Base-by-base conservation (phyloP, 371 early-diverging fungal species). In the Homolaphlyctis polyrhiza region DNA sequence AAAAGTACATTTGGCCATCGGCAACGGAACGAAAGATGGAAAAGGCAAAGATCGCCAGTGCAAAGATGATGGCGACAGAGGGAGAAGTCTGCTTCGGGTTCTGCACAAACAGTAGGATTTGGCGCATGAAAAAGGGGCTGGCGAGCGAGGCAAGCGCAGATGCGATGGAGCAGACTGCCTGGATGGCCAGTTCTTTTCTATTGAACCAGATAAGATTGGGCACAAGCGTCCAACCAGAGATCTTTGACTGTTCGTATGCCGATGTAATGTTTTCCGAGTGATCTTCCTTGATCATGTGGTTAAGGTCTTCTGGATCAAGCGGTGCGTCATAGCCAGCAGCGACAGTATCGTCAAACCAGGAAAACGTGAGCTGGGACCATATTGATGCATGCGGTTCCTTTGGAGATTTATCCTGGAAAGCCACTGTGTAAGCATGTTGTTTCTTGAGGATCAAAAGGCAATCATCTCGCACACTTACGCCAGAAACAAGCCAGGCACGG, bases 1-100 rank as follows among this genome's bases (percentile, higher is more conserved):
- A 58, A 35, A 69, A 74, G 64, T 55, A 66, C 72, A 74, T 69
- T 61, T 77, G 80, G 30, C 71, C 72, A 30, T 71, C 64, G 14
- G 64, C 52, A 3, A 61, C 33, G 27, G 63, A 23, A 27, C 61
- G 36, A 0, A 63, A 28, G 18, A 70, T n/a, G 1, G 67, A 18
- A 33, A 51, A 50, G 2, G 63, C 50, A 45, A 76, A 65, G 32
- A 74, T 43, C 1, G 66, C 66, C 6, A 73, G 4, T 14, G 71
- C 58, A 43, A 60, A 80, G 23, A 65, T 66, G 67, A 81, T 66
- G 33, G 72, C 61, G 64, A 71, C 1, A 70, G 70, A 11, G 62
- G 47, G 25, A 0, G 50, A 14, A 21, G 62, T 35, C 50, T 35
- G 43, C 58, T n/a, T 35, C 16, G 67, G 68, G 11, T 54, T 32